Conservation (phyloP, 208 protist species). For the Strigomonas culicis region DNA sequence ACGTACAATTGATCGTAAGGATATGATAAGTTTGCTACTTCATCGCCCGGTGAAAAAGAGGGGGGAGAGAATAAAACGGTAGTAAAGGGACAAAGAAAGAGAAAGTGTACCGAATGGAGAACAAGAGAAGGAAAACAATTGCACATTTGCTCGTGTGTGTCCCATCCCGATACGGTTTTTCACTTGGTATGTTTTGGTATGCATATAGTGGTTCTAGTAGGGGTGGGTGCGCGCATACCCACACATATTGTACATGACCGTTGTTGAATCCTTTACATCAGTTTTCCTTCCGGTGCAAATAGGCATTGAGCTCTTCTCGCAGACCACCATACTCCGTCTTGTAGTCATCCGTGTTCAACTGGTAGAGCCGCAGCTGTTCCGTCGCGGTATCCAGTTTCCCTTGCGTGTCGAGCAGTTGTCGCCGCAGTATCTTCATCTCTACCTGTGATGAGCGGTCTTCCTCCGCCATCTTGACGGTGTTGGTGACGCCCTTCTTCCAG, state of each 20-base stretch:
- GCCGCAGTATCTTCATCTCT: constrained; percentile 49
- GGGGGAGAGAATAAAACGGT: constrained; percentile 11
- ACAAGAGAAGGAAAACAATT: not conserved
- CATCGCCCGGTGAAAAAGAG: too few species aligned
- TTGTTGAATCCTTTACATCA: not conserved
- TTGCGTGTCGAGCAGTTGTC: constrained; percentile 40
- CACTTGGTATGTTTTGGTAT: too few species aligned
- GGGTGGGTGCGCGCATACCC: not conserved
- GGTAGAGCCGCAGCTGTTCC: constrained; percentile 74
- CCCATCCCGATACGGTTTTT: too few species aligned
- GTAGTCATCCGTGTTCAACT: constrained; percentile 70
- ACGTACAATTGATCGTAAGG: too few species aligned
- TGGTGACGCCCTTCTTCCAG: constrained; percentile 64
- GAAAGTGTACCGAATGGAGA: not conserved
- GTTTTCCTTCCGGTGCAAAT: constrained; percentile 48
- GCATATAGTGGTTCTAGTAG: not conserved
- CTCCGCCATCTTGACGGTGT: constrained; percentile 56
- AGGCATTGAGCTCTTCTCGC: constrained; percentile 60
- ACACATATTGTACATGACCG: not conserved
- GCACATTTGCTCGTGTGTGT: not conserved
- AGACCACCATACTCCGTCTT: constrained; percentile 62
- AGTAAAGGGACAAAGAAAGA: constrained; percentile 14
- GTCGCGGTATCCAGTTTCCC: constrained; percentile 31
- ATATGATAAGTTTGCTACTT: too few species aligned
- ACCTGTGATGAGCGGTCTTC: constrained; percentile 44